Base-by-base conservation (phyloP, 208 protist genomes). In the Leptomonas seymouri region DNA sequence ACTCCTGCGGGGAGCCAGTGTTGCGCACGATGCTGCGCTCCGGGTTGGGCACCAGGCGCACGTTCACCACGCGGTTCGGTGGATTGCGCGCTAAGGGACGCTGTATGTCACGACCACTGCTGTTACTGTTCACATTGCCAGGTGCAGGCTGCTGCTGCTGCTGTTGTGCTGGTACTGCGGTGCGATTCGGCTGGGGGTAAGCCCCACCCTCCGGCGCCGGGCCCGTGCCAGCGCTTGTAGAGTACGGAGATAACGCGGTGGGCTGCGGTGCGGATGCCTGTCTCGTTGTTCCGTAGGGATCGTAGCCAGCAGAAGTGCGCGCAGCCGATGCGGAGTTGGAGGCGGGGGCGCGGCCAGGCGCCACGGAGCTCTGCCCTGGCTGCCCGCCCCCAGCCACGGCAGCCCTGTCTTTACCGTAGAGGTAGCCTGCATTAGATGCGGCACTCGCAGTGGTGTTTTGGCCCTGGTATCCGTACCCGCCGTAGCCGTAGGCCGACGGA, bases 41-140 rank as follows among this genome's bases (percentile, higher is more conserved):
- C 9, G 91, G 89, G 64, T 77, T 92, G 0, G 89, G 91, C 42
- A 81, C 85, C 31, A 54, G 54, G 63, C 67, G 63, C 16, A 92
- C 65, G 39, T 91, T 80, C 31, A 97, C 81, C 36, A 67, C 67
- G 39, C 71, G 80, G 18, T 67, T 50, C 36, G 68, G 68, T 21
- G 54, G 49, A 42, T 54, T 66, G 54, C 68, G 57, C 6, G 67
- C 60, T 3, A 65, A 30, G 16, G 60, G 60, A 1, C 60, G 68
- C 54, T 60, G 60, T 15, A 46, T 2, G 3, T 70, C 54, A n/a
- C 54, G 54, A 23, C 45, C 27, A n/a, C 42, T 25, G 31, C 15
- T 30, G 59, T 18, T 62, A 53, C 27, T 42, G 56, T 11, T 45
- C 20, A 30, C 18, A 39, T 11, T 39, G 20, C 2, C 54, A 21